Percentiles rank a stretch among this genome's conserved stretches.
phyloP scores from a whole-genome alignment of 805 yeast species.

The Sungouiella blattae region DNA sequence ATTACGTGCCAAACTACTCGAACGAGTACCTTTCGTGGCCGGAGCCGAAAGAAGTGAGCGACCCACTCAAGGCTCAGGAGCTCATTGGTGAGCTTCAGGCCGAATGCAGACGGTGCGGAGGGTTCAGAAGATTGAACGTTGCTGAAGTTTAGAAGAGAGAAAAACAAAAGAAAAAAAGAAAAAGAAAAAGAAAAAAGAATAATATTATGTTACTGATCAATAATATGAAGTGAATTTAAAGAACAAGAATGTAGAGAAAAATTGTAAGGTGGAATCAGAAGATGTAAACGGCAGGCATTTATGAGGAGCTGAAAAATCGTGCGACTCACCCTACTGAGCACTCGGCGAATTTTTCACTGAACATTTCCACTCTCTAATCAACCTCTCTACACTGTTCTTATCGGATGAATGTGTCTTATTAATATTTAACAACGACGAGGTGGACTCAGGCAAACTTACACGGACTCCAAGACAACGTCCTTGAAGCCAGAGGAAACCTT shows the following conservation, averaged over 20 bases:
- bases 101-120: slow-evolving; percentile 44
- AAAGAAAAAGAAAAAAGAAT: too few species aligned
- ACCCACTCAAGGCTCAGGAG: slow-evolving; percentile 47
- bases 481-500: slow-evolving; percentile 8
- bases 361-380: too few species aligned
- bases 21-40: slow-evolving; percentile 49
- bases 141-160: not conserved
- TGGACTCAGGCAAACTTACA: slow-evolving; percentile 3
- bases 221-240: too few species aligned
- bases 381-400: too few species aligned
- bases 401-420: slow-evolving; percentile 11
- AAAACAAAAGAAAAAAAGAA: not conserved
- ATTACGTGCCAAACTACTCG: slow-evolving; percentile 47
- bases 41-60: slow-evolving; percentile 45
- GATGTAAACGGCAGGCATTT: too few species aligned
- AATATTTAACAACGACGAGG: slow-evolving; percentile 16
- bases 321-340: too few species aligned
- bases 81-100: slow-evolving; percentile 45
- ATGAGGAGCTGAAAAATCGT: too few species aligned
- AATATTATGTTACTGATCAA: too few species aligned
- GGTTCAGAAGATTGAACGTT: slow-evolving; percentile 42
- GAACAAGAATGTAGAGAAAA: too few species aligned
- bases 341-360: too few species aligned
- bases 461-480: slow-evolving; percentile 11
- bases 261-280: too few species aligned